Evolutionary conservation across 2,329 filamentous ascomycete genomes (phyloP), one percentile per base, ranked within the genome.

Genomic region (Cytospora mali): DNA sequence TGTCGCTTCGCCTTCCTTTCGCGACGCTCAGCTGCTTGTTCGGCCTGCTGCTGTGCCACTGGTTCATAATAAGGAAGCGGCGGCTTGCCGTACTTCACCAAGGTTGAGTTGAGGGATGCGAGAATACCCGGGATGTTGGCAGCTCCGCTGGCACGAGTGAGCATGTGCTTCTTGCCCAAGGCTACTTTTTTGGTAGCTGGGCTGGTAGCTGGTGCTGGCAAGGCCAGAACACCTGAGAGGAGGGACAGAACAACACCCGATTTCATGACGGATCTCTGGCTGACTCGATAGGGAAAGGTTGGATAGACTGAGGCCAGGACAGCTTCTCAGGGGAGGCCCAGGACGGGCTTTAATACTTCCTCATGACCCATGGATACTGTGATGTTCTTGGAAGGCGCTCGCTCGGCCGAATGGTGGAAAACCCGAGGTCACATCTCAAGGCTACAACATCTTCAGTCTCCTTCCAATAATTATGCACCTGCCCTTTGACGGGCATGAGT

Each of bases 41-140:
- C 58, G 29, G 58, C 58, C 42, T 61, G 58, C 46, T 61, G 51
- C 23, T 55, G 21, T 7, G 58, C 58, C 4, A 61, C 58, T 18
- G 58, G 58, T 11, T 52, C 58, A 23, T 61, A 61, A 46, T 61
- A 61, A 6, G 58, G 52, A n/a, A 61, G 52, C 18, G 52, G 29
- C 6, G 50, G 18, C 18, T 39, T 35, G 6, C 58, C 58, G 27
- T 33, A 61, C 31, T 61, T 61, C 21, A 31, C 29, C 11, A 55
- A 46, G 21, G 58, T 61, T 23, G 49, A 27, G 42, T 61, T 61
- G 29, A 61, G 21, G 11, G 58, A 61, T 6, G 58, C 51, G 23
- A 50, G 49, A 13, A 61, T n/a, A 16, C 52, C 52, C 6, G 58
- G 39, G 16, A 61, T 42, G 42, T 61, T 55, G 28, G 52, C 58